A percentile compares a stretch with the other conserved stretches of the same genome.
These are phyloP conservation scores for Russula dissimulans DNA, from an alignment of 768 basidiomycete species.

Conservation along the genomic window DNA sequence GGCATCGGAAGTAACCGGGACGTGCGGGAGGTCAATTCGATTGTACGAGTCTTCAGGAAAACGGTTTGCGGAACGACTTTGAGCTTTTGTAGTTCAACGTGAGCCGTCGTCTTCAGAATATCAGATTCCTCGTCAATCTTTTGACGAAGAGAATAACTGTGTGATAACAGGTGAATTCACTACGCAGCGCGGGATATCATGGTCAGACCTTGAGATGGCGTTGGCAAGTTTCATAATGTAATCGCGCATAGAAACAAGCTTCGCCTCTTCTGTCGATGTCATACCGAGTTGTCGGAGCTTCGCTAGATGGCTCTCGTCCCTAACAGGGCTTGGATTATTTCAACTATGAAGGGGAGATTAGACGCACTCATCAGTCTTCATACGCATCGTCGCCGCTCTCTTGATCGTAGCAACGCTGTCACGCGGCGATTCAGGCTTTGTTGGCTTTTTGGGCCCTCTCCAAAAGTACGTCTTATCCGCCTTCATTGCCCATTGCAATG, in stretches of 20 bases:
- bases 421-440: constrained; percentile 56
- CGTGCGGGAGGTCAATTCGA: constrained; percentile 32
- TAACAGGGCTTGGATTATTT: constrained; percentile 26
- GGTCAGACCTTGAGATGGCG: constrained; percentile 52
- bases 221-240: constrained; percentile 80
- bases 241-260: constrained; percentile 81
- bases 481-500: constrained; percentile 83
- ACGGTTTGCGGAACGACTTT: constrained; percentile 87
- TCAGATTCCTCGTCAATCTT: constrained; percentile 55
- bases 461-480: constrained; percentile 75
- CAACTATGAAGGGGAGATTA: neutral
- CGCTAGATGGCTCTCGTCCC: constrained; percentile 66
- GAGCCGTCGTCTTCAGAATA: constrained; percentile 51
- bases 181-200: neutral
- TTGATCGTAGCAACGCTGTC: constrained; percentile 63
- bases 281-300: constrained; percentile 87
- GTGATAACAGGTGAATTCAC: neutral
- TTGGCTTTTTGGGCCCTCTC: constrained; percentile 43
- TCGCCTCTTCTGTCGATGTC: constrained; percentile 70
- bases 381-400: constrained; percentile 41
- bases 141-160: constrained; percentile 59
- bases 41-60: constrained; percentile 57
- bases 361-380: constrained; percentile 72
- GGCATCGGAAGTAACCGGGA: constrained; percentile 33
- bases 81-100: constrained; percentile 77